Base-by-base conservation (phyloP, 1,284 basidiomycete genomes). In the Grifola frondosa region DNA sequence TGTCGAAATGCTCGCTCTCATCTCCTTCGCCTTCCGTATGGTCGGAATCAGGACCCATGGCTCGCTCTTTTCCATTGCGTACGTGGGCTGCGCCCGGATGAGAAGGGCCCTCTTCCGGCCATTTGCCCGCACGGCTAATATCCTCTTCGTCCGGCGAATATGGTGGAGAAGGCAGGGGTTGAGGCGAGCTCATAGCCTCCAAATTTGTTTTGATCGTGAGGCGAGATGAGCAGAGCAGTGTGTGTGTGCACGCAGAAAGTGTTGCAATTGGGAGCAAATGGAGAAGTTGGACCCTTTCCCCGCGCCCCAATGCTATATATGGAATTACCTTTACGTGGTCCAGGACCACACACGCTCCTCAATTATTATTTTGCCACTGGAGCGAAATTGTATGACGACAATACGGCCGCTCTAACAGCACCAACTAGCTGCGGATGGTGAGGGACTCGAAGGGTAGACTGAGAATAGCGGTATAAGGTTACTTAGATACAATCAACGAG, bases 121-220 rank as follows among this genome's bases (percentile, higher is more conserved):
- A 72, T 54, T 52, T 62, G 40, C 57, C 59, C 16, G 62, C 59
- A 36, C 59, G 49, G 44, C 60, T 67, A 51, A 78, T 66, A 44
- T 78, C 77, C 39, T 75, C 73, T 42, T 75, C 75, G 16, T 65
- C 54, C 8, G 73, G 70, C 5, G 73, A 70, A 8, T 68, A 62
- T 16, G 70, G 63, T 37, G 67, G 56, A 5, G 71, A 71, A 8
- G 67, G 59, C 15, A 68, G 48, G 7, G 63, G 50, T 39, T 56
- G 56, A 11, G 65, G 64, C 23, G 56, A 46, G 43, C 51, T 50
- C 55, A 57, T 59, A 31, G 48, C 48, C 35, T 45, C 22, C 42
- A 39, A 21, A 26, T 31, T 13, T 31, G 30, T 17, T 31, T 17
- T 8, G 25, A 25, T 5, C 30, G 17, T 32, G 26, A 35, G 26